These are phyloP conservation scores for Tricholoma bakamatsutake DNA, from an alignment of 768 basidiomycete species.

Conservation along the genomic window DNA sequence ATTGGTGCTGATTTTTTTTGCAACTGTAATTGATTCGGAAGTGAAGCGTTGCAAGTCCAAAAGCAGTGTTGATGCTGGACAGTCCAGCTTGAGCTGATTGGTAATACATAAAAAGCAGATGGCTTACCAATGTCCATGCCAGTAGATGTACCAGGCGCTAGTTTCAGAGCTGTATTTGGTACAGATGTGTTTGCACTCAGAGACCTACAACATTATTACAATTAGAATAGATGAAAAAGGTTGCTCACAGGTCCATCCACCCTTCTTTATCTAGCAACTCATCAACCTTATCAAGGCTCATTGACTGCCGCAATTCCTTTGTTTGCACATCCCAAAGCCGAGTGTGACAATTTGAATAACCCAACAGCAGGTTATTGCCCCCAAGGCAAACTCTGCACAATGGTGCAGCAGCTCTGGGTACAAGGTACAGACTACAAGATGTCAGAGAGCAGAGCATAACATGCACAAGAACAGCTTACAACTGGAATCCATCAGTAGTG, in stretches of 20 bases:
- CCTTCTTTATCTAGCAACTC: conserved; percentile 66
- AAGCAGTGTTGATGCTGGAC: conserved; percentile 41
- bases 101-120: background rate
- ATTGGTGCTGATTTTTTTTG: conserved; percentile 46
- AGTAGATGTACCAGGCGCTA: conserved; percentile 13
- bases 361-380: conserved; percentile 63
- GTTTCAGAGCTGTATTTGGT: conserved; percentile 21
- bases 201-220: conserved; percentile 9
- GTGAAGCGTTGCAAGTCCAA: conserved; percentile 50
- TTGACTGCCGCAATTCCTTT: conserved; percentile 81
- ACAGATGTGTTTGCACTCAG: conserved; percentile 14
- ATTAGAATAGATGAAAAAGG: background rate
- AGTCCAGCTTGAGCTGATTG: background rate
- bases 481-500: conserved; percentile 63
- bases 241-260: conserved; percentile 67
- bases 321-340: conserved; percentile 85
- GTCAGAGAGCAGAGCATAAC: background rate
- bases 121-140: conserved; percentile 21
- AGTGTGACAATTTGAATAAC: conserved; percentile 72
- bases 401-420: conserved; percentile 76
- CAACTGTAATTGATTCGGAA: conserved; percentile 39
- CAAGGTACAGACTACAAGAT: conserved; percentile 56
- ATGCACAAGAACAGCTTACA: conserved; percentile 43
- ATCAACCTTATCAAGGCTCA: conserved; percentile 67
- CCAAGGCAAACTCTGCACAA: conserved; percentile 59